Evolutionary conservation across 805 yeast species (phyloP).

Genomic region (Schwanniomyces occidentalis): DNA sequence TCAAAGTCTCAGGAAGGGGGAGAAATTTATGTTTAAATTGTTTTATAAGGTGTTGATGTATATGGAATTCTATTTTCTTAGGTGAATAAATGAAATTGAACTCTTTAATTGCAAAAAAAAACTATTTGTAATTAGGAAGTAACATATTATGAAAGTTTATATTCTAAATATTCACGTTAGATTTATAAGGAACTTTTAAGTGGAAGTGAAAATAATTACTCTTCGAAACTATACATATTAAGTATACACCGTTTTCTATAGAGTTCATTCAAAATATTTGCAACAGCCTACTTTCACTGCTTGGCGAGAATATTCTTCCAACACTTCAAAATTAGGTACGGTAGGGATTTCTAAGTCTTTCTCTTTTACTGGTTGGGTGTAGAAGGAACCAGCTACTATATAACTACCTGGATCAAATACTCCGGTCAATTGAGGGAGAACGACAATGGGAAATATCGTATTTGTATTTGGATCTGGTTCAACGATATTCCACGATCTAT

Average conservation of each 20-base stretch:
- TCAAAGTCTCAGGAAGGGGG: too few relatives aligned
- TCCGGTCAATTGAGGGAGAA: slow-evolving; percentile 12
- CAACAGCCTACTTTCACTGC: neutral
- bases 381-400: neutral
- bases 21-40: too few relatives aligned
- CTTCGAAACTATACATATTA: neutral
- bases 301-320: neutral
- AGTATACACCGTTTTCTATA: too few relatives aligned
- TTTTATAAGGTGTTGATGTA: too few relatives aligned
- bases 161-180: too few relatives aligned
- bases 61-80: too few relatives aligned
- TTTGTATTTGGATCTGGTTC: slow-evolving; percentile 13
- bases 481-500: slow-evolving; percentile 4
- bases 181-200: too few relatives aligned
- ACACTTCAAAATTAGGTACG: neutral
- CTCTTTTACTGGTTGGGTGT: neutral
- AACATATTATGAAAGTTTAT: neutral
- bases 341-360: neutral
- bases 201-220: neutral
- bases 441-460: slow-evolving; percentile 7
- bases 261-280: neutral
- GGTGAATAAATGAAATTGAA: neutral
- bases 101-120: neutral
- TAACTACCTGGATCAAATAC: neutral
- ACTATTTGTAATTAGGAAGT: neutral